These are phyloP conservation scores for Geosiphon pyriformis DNA, from an alignment of 192 early-diverging fungal species.

Conservation along the genomic window DNA sequence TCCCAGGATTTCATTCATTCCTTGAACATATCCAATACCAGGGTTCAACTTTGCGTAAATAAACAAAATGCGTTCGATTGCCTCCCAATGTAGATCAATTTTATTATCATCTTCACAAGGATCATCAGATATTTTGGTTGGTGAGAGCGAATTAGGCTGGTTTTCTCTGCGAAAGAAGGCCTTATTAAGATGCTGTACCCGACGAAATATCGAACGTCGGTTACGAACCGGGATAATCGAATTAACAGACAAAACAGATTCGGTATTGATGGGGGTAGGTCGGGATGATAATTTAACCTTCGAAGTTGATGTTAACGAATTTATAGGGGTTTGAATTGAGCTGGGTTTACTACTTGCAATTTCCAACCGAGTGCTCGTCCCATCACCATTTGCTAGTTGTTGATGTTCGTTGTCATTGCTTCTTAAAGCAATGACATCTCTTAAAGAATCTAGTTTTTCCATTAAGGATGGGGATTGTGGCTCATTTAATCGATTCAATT, in stretches of 20 bases:
- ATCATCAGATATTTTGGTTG: conserved; percentile 2
- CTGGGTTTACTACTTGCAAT: conserved; percentile 19
- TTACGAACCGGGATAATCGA: conserved; percentile 38
- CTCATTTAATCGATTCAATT: conserved; percentile 31
- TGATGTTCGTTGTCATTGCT: not conserved
- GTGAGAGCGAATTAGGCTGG: conserved; percentile 19
- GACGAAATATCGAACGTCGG: conserved; percentile 55
- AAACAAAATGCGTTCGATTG: conserved; percentile 70
- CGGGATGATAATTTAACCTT: too few species aligned
- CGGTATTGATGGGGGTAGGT: conserved; percentile 12
- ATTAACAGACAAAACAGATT: conserved; percentile 25
- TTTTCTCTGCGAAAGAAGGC: conserved; percentile 53
- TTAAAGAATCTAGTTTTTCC: conserved; percentile 25
- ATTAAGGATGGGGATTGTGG: conserved; percentile 29
- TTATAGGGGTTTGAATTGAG: not conserved
- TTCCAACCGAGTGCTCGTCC: conserved; percentile 4
- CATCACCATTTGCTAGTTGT: not conserved
- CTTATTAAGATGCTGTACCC: conserved; percentile 58
- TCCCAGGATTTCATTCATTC: conserved; percentile 81
- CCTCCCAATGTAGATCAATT: conserved; percentile 71
- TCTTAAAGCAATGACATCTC: conserved; percentile 15
- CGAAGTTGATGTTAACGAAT: not conserved
- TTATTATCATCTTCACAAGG: conserved; percentile 24
- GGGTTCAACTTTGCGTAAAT: conserved; percentile 77
- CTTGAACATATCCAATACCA: conserved; percentile 82